These are phyloP conservation scores for Xylariaceae sp. DNA, from an alignment of 2,329 filamentous ascomycete genomes.

Conservation along the genomic window DNA sequence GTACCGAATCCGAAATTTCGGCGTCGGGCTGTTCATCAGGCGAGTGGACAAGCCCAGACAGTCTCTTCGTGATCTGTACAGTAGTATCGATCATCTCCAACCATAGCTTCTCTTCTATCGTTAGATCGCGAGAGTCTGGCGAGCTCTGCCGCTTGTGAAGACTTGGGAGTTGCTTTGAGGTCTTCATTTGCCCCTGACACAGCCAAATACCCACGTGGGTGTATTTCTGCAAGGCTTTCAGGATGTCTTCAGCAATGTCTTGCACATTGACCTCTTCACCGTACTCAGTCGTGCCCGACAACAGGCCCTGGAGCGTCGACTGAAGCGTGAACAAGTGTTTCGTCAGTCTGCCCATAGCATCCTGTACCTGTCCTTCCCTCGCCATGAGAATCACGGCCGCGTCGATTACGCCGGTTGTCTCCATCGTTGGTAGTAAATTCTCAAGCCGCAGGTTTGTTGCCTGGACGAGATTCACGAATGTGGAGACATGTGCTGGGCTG, in stretches of 20 bases:
- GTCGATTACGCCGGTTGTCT: conserved; percentile 84
- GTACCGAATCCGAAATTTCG: conserved; percentile 22
- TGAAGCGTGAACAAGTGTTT: conserved; percentile 76
- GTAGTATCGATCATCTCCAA: conserved; percentile 57
- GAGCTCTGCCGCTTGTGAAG: conserved; percentile 51
- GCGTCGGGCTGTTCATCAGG: conserved; percentile 17
- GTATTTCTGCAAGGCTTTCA: conserved; percentile 82
- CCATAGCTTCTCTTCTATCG: conserved; percentile 55
- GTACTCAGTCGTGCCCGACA: conserved; percentile 57
- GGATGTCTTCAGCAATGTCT: conserved; percentile 67
- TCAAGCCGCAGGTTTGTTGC: conserved; percentile 76
- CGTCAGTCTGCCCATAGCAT: conserved; percentile 82
- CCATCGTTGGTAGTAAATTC: conserved; percentile 78
- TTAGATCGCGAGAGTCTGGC: conserved; percentile 41
- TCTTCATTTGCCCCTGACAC: conserved; percentile 79
- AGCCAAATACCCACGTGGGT: conserved; percentile 92
- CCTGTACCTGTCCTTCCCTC: conserved; percentile 75
- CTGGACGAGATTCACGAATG: conserved; percentile 75
- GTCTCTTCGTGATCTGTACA: conserved; percentile 59
- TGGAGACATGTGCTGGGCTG: conserved; percentile 75
- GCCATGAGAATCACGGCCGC: conserved; percentile 89
- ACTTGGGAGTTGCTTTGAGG: conserved; percentile 41
- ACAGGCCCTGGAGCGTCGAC: conserved; percentile 69
- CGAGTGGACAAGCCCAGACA: conserved; percentile 51
- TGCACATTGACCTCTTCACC: conserved; percentile 52